Percentiles rank a stretch among this genome's conserved stretches.
Evolutionary conservation across 2,329 filamentous ascomycete genomes (phyloP).

Genomic region (Aphanocladium album): DNA sequence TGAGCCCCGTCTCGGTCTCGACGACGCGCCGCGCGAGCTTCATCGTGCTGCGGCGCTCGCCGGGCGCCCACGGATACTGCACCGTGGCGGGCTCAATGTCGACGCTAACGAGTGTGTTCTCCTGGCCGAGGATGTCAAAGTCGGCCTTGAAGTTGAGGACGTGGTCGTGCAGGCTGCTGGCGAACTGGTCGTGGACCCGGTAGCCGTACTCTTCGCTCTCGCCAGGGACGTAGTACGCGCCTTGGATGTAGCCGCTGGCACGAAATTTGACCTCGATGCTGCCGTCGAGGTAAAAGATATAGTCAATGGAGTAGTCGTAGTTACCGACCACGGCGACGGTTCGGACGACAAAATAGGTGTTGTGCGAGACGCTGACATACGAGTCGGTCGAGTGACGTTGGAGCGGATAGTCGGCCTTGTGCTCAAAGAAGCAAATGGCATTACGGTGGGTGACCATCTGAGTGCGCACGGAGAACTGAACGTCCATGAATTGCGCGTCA

Average conservation of each 20-base stretch:
- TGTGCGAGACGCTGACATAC: constrained; percentile 42
- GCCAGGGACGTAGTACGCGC: constrained; percentile 40
- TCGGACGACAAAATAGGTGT: constrained; percentile 41
- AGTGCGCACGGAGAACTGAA: constrained; percentile 35
- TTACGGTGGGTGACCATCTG: constrained; percentile 41
- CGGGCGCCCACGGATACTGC: constrained; percentile 45
- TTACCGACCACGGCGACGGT: constrained; percentile 48
- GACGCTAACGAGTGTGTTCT: constrained; percentile 39
- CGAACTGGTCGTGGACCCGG: constrained; percentile 42
- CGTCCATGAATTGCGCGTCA: constrained; percentile 45
- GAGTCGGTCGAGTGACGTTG: constrained; percentile 40
- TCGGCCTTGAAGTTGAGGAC: constrained; percentile 52
- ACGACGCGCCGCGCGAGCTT: constrained; percentile 38
- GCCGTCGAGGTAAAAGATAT: constrained; percentile 47
- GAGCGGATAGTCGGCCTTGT: constrained; percentile 43
- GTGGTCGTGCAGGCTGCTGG: constrained; percentile 50
- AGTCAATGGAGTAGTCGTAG: constrained; percentile 49
- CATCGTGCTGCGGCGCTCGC: constrained; percentile 46
- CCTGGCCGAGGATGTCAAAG: constrained; percentile 44
- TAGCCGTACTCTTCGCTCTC: constrained; percentile 44
- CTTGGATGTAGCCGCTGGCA: constrained; percentile 51
- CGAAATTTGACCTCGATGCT: constrained; percentile 46
- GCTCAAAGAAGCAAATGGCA: constrained; percentile 53
- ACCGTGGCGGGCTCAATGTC: constrained; percentile 27
- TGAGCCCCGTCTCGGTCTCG: constrained; percentile 40